Evolutionary conservation across 768 basidiomycete genomes (phyloP).

Genomic region (Chalciporus piperatus): DNA sequence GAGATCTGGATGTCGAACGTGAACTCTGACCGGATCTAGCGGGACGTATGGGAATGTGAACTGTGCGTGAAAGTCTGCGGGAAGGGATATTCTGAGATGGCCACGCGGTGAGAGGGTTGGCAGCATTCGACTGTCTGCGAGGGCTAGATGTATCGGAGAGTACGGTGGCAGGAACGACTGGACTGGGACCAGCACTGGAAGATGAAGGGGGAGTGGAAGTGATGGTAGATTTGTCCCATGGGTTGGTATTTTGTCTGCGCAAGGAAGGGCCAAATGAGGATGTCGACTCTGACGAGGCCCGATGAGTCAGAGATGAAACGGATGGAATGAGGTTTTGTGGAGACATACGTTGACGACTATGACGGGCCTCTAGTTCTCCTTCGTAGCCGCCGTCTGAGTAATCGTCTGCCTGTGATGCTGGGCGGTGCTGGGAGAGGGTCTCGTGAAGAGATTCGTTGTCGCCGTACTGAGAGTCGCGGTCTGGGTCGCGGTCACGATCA

Average conservation of each 20-base stretch:
- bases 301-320: constrained; percentile 49
- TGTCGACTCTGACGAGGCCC: constrained; percentile 63
- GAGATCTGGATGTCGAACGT: constrained; percentile 90
- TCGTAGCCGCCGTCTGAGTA: constrained; percentile 85
- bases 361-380: constrained; percentile 58
- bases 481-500: constrained; percentile 45
- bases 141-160: constrained; percentile 65
- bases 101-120: constrained; percentile 53
- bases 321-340: constrained; percentile 39
- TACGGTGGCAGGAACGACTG: constrained; percentile 55
- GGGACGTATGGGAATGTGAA: constrained; percentile 69
- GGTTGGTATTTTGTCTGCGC: constrained; percentile 61
- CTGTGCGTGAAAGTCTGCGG: constrained; percentile 80
- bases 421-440: constrained; percentile 55
- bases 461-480: constrained; percentile 56
- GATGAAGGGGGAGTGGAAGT: constrained; percentile 43
- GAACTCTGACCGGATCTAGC: constrained; percentile 79
- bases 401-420: constrained; percentile 62
- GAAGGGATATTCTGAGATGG: constrained; percentile 54
- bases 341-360: constrained; percentile 77
- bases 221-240: constrained; percentile 55
- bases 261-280: constrained; percentile 66
- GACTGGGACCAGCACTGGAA: constrained; percentile 57
- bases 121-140: constrained; percentile 55
- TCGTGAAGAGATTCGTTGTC: constrained; percentile 60